These are phyloP conservation scores for Suillus weaverae DNA, from an alignment of 768 basidiomycete species.

Conservation along the genomic window DNA sequence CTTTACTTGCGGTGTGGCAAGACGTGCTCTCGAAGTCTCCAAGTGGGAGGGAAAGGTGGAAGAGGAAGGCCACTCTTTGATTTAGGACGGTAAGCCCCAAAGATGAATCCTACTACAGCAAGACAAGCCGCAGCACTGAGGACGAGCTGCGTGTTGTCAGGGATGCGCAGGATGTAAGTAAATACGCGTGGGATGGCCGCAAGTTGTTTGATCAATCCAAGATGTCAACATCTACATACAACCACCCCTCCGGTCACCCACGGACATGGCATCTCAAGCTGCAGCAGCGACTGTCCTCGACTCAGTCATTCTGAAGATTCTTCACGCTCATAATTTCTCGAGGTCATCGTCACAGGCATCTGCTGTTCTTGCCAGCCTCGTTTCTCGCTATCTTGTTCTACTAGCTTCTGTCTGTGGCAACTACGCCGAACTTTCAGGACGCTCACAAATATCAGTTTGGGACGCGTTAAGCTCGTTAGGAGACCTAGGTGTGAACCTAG, in stretches of 20 bases:
- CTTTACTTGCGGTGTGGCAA: too few relatives aligned
- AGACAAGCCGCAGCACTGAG: too few relatives aligned
- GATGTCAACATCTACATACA: not conserved
- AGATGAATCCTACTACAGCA: too few relatives aligned
- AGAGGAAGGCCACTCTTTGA: too few relatives aligned
- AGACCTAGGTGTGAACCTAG: constrained; percentile 71
- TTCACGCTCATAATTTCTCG: constrained; percentile 78
- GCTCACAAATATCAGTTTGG: constrained; percentile 51
- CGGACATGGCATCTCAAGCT: constrained; percentile 35
- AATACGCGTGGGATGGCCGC: too few relatives aligned
- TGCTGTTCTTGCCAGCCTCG: constrained; percentile 68
- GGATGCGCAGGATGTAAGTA: too few relatives aligned
- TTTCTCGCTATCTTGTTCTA: constrained; percentile 70
- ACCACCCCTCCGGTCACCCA: not conserved
- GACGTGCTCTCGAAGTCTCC: too few relatives aligned
- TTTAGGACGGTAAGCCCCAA: too few relatives aligned
- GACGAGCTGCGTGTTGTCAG: too few relatives aligned
- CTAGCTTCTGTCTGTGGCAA: constrained; percentile 66
- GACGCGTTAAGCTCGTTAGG: constrained; percentile 69
- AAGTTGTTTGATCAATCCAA: too few relatives aligned
- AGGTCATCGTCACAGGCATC: constrained; percentile 74
- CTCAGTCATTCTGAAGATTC: constrained; percentile 62
- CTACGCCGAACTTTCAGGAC: constrained; percentile 76
- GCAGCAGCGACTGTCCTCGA: constrained; percentile 64
- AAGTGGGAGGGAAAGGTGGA: too few relatives aligned